Evolutionary conservation across 352 stramenopile species (phyloP).

Genomic region (Thalassiosira ordinaria): DNA sequence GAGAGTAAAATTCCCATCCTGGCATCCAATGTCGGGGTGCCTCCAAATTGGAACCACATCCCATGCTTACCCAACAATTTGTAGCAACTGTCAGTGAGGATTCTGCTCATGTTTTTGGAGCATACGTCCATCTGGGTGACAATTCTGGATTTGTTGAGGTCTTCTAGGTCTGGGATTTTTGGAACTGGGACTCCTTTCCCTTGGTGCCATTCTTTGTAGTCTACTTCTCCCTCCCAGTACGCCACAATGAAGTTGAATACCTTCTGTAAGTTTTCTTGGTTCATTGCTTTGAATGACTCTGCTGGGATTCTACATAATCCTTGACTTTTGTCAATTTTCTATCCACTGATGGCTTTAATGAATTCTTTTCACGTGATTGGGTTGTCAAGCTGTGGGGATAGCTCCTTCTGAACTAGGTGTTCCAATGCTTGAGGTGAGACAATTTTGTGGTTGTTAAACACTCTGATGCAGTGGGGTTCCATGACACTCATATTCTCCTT

Average conservation of each 20-base stretch:
- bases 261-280: not conserved
- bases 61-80: constrained; percentile 29
- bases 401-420: constrained; percentile 24
- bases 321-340: constrained; percentile 33
- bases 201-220: constrained; percentile 43
- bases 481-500: constrained; percentile 31
- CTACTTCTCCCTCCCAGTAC: constrained; percentile 23
- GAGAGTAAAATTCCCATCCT: constrained; percentile 44
- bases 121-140: constrained; percentile 43
- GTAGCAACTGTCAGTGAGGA: constrained; percentile 22
- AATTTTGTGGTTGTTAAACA: constrained; percentile 32
- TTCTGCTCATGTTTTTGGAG: constrained; percentile 44
- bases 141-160: constrained; percentile 41
- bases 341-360: constrained; percentile 10
- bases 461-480: constrained; percentile 13
- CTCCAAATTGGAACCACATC: constrained; percentile 46
- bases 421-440: not conserved
- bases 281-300: constrained; percentile 33
- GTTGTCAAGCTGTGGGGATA: not conserved
- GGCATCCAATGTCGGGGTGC: constrained; percentile 16
- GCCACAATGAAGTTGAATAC: constrained; percentile 16
- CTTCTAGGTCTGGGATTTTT: constrained; percentile 20
- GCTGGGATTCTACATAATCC: constrained; percentile 20
- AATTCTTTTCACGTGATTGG: constrained; percentile 34
- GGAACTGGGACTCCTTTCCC: constrained; percentile 13